phyloP scores from a whole-genome alignment of 371 early-diverging fungal genomes.

The Apophysomyces trapeziformis region DNA sequence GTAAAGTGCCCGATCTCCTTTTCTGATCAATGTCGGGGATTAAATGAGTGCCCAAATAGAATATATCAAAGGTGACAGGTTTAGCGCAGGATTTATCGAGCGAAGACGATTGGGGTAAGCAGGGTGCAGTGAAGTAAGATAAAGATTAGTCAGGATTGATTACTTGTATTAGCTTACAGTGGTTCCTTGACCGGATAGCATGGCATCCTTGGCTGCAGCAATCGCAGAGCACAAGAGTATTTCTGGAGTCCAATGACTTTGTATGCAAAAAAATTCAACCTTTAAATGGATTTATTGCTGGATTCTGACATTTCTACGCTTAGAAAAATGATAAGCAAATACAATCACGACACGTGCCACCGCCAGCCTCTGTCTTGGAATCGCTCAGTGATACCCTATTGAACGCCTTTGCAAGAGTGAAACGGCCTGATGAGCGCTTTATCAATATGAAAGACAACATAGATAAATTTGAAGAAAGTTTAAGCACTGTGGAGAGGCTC shows the following conservation, averaged over 20 bases:
- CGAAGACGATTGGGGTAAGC: slow-evolving; percentile 68
- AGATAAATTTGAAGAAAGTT: slow-evolving; percentile 83
- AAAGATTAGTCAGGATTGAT: slow-evolving; percentile 1
- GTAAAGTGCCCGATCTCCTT: slow-evolving; percentile 2
- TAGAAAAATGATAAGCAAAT: slow-evolving; percentile 38
- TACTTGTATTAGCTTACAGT: slow-evolving; percentile 57
- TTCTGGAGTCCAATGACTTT: slow-evolving; percentile 84
- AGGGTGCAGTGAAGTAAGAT: not conserved
- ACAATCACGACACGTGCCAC: slow-evolving; percentile 55
- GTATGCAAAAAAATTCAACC: slow-evolving; percentile 23
- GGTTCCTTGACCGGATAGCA: slow-evolving; percentile 83
- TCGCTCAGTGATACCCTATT: slow-evolving; percentile 81
- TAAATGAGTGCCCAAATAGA: slow-evolving; percentile 47
- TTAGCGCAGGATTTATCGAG: slow-evolving; percentile 87
- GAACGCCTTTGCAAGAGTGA: slow-evolving; percentile 85
- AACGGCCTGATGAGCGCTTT: slow-evolving; percentile 87
- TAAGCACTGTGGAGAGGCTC: slow-evolving; percentile 76
- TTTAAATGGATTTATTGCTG: not conserved
- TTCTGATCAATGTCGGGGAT: not conserved
- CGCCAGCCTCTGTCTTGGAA: slow-evolving; percentile 49
- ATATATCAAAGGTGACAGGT: slow-evolving; percentile 92
- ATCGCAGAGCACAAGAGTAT: slow-evolving; percentile 71
- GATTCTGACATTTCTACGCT: slow-evolving; percentile 18
- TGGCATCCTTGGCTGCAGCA: slow-evolving; percentile 82
- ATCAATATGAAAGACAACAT: slow-evolving; percentile 78